Conservation (phyloP, 1,139 yeast species). For the Saccharomyces hybrid region DNA sequence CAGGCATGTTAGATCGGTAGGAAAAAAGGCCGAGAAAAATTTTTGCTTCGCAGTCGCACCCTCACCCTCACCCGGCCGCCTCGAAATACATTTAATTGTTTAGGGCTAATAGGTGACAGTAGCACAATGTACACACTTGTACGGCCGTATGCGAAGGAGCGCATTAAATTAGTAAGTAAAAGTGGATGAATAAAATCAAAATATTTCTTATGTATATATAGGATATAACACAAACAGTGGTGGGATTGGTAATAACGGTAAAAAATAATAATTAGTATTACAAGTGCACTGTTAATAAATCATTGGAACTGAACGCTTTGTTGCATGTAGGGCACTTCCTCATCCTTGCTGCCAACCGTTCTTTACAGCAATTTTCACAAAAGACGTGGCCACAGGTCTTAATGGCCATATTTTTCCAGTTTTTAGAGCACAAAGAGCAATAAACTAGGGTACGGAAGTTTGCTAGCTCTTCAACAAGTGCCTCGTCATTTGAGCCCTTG, state of each 20-base stretch:
- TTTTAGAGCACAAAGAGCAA: conserved; percentile 87
- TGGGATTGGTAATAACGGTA: no score
- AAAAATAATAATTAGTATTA: conserved; percentile 24
- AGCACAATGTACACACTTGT: no score
- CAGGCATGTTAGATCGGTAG: no score
- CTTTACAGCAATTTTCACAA: conserved; percentile 81
- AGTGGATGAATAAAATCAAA: no score
- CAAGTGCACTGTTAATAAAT: conserved; percentile 71
- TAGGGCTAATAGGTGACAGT: not conserved
- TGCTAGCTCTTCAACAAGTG: conserved; percentile 51
- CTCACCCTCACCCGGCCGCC: not conserved
- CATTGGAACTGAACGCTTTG: conserved; percentile 81
- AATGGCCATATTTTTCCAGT: conserved; percentile 88
- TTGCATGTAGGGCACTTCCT: conserved; percentile 93
- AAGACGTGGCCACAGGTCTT: conserved; percentile 94
- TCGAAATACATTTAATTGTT: not conserved
- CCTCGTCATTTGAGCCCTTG: conserved; percentile 7
- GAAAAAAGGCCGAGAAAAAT: no score
- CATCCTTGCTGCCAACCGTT: conserved; percentile 80
- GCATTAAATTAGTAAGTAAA: no score
- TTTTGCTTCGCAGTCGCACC: not conserved
- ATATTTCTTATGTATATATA: not conserved
- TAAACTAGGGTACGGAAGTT: conserved; percentile 84
- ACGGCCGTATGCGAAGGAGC: no score
- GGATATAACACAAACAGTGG: not conserved